phyloP scores from a whole-genome alignment of 2,329 filamentous ascomycete genomes.

The Hirsutella rhossiliensis region DNA sequence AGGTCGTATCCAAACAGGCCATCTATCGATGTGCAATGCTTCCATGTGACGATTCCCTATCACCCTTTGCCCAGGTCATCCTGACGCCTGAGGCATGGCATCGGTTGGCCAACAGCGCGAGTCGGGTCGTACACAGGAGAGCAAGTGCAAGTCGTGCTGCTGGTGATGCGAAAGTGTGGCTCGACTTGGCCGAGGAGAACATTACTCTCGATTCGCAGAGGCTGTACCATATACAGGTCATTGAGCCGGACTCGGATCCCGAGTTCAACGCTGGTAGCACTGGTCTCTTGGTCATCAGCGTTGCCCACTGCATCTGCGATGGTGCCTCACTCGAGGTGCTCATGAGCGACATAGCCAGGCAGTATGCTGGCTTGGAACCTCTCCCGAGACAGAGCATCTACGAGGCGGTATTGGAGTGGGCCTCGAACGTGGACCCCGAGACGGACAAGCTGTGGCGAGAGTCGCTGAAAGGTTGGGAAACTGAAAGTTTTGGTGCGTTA shows the following conservation, averaged over 20 bases:
- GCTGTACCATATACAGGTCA: conserved; percentile 2
- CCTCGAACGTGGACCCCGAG: conserved; percentile 3
- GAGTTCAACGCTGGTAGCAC: not conserved
- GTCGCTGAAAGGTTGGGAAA: conserved; percentile 9
- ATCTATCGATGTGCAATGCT: conserved; percentile 21
- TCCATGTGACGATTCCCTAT: conserved; percentile 17
- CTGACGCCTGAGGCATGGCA: conserved; percentile 7
- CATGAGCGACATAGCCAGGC: conserved; percentile 15
- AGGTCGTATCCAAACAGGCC: conserved; percentile 13
- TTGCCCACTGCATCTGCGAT: conserved; percentile 24
- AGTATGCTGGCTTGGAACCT: conserved; percentile 5
- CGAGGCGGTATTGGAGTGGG: conserved; percentile 7
- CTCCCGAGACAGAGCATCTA: conserved; percentile 6
- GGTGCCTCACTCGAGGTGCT: conserved; percentile 21
- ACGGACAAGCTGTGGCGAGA: conserved; percentile 6
- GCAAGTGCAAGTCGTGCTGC: conserved; percentile 3
- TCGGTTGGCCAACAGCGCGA: not conserved
- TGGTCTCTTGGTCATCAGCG: conserved; percentile 15
- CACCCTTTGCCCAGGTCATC: conserved; percentile 22
- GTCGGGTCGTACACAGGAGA: conserved; percentile 2
- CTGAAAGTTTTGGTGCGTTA: conserved; percentile 8
- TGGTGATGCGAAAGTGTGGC: conserved; percentile 4
- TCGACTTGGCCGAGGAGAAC: conserved; percentile 8
- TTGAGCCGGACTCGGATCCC: conserved; percentile 1
- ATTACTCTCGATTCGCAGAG: conserved; percentile 9